Base-by-base conservation (phyloP, 306 rosid species). In the Dryas alaskensis region DNA sequence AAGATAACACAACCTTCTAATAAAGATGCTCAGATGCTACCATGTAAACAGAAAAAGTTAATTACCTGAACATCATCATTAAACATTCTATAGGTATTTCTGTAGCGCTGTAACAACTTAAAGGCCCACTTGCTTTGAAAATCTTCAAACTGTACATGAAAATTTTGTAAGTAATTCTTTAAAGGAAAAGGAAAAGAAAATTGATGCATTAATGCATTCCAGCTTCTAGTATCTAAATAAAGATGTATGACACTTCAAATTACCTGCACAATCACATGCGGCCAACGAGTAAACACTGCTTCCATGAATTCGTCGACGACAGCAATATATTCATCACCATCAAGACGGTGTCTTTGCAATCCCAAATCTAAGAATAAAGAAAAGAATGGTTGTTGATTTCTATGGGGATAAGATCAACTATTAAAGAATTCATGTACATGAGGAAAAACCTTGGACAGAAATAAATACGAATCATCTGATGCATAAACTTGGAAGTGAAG, bases 101-200 rank as follows among this genome's bases (percentile, higher is more conserved):
- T 90, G 81, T 95, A 95, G 43, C 99, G 92, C 81, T 92, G 98
- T 75, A 95, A 88, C 77, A 95, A 86, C 86, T 90, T 92, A 78
- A 95, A 92, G 39, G 99, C 99, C 99, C 99, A 95, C 78, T 95
- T 95, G 96, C 99, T 95, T 87, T 92, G 98, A 78, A 95, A 95
- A 83, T 95, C 99, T 87, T 95, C 99, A 87, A 95, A 95, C 99
- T 95, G 87, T 61, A 63, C 19, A 73, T 57, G 68, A 68, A 82
- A 43, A 48, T 80, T 40, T 52, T 69, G 40, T 27, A 40, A 79
- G 74, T 57, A 53, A 52, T 55, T 70, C 63, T 53, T 60, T 37
- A 11, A 51, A 19, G 64, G 17, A 39, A 16, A 57, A 25, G 47
- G 50, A n/a, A 65, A 10, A 54, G 40, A 3, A 11, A 44, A 37